Percentiles rank a stretch among this genome's conserved stretches.
Evolutionary conservation across 345 rosid species (phyloP).

Genomic region (Syzygium aqueum): DNA sequence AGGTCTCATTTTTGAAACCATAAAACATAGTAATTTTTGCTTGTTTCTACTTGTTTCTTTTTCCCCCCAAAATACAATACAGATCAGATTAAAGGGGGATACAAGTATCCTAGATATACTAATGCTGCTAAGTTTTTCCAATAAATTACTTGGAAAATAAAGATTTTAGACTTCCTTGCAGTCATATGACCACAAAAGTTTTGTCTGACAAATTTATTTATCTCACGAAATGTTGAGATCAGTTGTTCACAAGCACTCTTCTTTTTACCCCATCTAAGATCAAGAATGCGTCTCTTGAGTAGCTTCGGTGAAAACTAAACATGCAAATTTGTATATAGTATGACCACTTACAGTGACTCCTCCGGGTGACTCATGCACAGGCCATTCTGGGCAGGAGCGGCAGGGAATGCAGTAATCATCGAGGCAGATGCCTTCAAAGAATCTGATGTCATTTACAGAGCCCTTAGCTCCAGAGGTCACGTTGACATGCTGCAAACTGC

Average conservation of each 20-base stretch:
- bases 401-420: slow-evolving; percentile 62
- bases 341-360: not conserved
- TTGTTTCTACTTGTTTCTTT: not conserved
- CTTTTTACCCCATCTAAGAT: not conserved
- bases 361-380: slow-evolving; percentile 21
- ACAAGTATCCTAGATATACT: not conserved
- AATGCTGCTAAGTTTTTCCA: not conserved
- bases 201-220: not conserved
- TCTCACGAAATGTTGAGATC: not conserved
- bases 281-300: not conserved
- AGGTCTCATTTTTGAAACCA: not conserved
- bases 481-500: slow-evolving; percentile 84
- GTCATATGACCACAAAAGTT: not conserved
- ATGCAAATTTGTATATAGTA: not conserved
- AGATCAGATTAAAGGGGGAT: not conserved
- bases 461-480: slow-evolving; percentile 83
- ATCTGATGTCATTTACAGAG: slow-evolving; percentile 84
- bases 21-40: not conserved
- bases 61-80: not conserved
- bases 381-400: slow-evolving; percentile 82
- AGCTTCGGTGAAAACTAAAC: not conserved
- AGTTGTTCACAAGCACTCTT: not conserved
- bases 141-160: not conserved
- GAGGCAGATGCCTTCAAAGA: slow-evolving; percentile 98
- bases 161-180: not conserved